Percentiles rank a stretch among this genome's conserved stretches.
These are phyloP conservation scores for Hericium rajendrae DNA, from an alignment of 768 basidiomycete genomes.

Conservation along the genomic window DNA sequence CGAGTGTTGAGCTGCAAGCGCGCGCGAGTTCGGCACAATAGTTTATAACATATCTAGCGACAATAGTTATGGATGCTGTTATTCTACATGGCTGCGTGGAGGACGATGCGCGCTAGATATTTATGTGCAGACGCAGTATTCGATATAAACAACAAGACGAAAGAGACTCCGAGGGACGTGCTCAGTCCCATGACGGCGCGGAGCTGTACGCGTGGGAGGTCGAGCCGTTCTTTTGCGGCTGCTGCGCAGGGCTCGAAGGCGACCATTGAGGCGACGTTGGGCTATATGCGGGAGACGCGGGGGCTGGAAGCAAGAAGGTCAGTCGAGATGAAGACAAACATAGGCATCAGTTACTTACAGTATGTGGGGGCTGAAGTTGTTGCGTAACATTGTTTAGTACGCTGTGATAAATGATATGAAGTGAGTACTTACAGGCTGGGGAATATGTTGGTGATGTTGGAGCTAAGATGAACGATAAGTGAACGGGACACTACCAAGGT, in stretches of 20 bases:
- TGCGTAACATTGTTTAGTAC: no score
- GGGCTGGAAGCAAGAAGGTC: conserved; percentile 35
- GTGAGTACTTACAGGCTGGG: conserved; percentile 60
- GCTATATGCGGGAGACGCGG: conserved; percentile 80
- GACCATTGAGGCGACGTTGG: conserved; percentile 82
- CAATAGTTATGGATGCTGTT: conserved; percentile 5
- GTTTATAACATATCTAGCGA: conserved; percentile 8
- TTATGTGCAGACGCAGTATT: conserved; percentile 5
- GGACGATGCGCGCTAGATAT: no score
- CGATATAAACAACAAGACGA: conserved; percentile 1
- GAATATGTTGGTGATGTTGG: conserved; percentile 85
- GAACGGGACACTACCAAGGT: background rate
- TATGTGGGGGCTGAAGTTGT: conserved; percentile 58
- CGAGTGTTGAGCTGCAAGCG: conserved; percentile 11
- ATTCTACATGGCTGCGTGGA: conserved; percentile 1
- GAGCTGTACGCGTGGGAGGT: conserved; percentile 33
- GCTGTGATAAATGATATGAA: background rate
- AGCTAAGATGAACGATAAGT: conserved; percentile 33
- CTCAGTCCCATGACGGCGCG: conserved; percentile 44
- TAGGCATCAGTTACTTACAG: conserved; percentile 39
- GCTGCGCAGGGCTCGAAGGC: conserved; percentile 67
- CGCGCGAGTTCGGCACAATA: conserved; percentile 10
- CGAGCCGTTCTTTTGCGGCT: conserved; percentile 22
- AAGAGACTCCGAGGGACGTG: background rate
- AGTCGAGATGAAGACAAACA: background rate